A percentile compares a stretch with the other conserved stretches of the same genome.
Conservation (phyloP, 1,284 basidiomycete genomes). For the Ceratobasidium theobromae region DNA sequence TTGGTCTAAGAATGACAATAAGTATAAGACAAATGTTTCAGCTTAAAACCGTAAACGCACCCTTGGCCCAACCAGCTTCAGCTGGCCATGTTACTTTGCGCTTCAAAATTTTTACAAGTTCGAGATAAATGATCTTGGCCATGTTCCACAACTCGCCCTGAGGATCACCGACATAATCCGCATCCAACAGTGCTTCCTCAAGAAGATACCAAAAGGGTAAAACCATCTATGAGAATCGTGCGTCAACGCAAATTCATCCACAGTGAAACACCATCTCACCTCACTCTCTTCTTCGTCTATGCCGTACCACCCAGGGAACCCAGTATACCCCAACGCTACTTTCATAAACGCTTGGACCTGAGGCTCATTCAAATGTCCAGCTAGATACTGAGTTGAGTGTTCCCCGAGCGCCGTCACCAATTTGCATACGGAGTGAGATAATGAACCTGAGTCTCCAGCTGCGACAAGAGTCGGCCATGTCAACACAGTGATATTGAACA, state of each 20-base stretch:
- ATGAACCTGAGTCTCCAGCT: conserved; percentile 49
- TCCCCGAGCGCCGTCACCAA: conserved; percentile 79
- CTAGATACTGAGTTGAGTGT: conserved; percentile 80
- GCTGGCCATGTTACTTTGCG: conserved; percentile 73
- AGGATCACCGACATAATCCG: conserved; percentile 54
- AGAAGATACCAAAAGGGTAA: conserved; percentile 85
- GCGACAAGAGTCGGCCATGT: conserved; percentile 9
- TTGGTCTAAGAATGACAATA: conserved; percentile 54
- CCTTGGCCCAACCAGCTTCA: conserved; percentile 63
- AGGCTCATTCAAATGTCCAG: conserved; percentile 62
- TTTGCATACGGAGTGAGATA: conserved; percentile 71
- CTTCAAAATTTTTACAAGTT: conserved; percentile 69
- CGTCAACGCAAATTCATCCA: not conserved
- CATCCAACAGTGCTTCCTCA: conserved; percentile 83
- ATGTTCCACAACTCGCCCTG: conserved; percentile 55
- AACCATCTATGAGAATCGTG: conserved; percentile 53
- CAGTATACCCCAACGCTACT: conserved; percentile 72
- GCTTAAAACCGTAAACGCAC: conserved; percentile 43
- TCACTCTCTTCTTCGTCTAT: conserved; percentile 84
- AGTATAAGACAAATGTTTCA: conserved; percentile 1
- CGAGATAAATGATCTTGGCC: conserved; percentile 73
- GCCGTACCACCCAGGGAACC: conserved; percentile 72
- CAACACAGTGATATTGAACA: not conserved
- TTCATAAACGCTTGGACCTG: conserved; percentile 69
- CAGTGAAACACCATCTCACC: conserved; percentile 37